phyloP scores from a whole-genome alignment of 1,139 yeast species.

The Candida tetrigidarum region DNA sequence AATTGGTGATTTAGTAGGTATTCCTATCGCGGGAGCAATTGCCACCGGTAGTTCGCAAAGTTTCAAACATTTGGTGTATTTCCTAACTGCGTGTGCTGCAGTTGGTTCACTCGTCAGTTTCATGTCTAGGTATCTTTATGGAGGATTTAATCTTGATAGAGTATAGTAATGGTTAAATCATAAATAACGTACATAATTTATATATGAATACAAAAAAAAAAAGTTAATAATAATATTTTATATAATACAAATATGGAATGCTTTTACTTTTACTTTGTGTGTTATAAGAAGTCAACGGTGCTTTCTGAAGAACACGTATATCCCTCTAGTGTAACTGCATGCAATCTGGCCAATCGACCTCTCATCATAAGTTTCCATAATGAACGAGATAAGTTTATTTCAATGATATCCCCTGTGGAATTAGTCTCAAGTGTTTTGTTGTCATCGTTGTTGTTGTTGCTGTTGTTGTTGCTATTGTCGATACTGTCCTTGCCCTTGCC shows the following conservation, averaged over 20 bases:
- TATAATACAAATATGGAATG: background rate
- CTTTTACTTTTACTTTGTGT: too few species aligned
- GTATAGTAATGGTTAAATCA: too few species aligned
- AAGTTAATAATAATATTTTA: background rate
- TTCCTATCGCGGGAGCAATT: slow-evolving; percentile 43
- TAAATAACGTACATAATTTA: background rate
- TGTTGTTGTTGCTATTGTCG: too few species aligned
- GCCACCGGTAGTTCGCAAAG: slow-evolving; percentile 23
- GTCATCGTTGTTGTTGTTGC: background rate
- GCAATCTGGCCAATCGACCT: slow-evolving; percentile 28
- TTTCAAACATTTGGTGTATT: slow-evolving; percentile 33
- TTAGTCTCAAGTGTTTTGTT: slow-evolving; percentile 15
- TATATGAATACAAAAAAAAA: background rate
- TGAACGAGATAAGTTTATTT: slow-evolving; percentile 35
- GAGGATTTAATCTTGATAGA: slow-evolving; percentile 23
- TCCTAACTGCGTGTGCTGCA: slow-evolving; percentile 28
- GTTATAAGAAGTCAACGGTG: slow-evolving; percentile 9
- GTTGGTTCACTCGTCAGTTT: slow-evolving; percentile 31
- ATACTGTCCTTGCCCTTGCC: slow-evolving; percentile 16
- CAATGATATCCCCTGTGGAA: slow-evolving; percentile 37
- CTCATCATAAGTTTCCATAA: slow-evolving; percentile 38
- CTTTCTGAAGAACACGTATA: slow-evolving; percentile 20
- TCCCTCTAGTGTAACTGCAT: slow-evolving; percentile 38
- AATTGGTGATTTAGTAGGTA: slow-evolving; percentile 37
- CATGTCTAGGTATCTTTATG: slow-evolving; percentile 29